phyloP scores from a whole-genome alignment of 164 flowering plant species.

The Akebia trifoliata region DNA sequence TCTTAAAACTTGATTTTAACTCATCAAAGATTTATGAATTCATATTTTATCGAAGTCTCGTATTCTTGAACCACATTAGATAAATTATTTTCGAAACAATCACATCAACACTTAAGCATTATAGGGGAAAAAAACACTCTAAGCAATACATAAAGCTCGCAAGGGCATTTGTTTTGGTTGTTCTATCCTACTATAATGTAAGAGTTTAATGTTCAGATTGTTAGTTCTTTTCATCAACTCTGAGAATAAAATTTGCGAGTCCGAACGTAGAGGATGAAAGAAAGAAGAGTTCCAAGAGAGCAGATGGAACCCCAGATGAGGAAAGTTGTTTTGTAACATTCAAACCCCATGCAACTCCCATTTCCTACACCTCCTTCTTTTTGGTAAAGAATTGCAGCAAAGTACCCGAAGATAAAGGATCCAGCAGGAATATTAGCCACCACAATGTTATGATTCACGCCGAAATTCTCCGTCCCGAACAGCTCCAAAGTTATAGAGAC shows the following conservation, averaged over 20 bases:
- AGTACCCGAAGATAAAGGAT: conserved; percentile 62
- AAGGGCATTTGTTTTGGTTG: too few species aligned
- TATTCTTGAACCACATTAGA: too few species aligned
- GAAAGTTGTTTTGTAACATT: conserved; percentile 60
- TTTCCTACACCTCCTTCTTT: conserved; percentile 21
- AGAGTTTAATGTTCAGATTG: too few species aligned
- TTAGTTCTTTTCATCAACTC: too few species aligned
- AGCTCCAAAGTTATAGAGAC: conserved; percentile 70
- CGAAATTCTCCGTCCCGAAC: conserved; percentile 68
- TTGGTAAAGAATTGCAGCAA: conserved; percentile 59
- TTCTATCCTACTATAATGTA: too few species aligned
- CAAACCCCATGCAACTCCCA: conserved; percentile 63
- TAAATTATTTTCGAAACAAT: too few species aligned
- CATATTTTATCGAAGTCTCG: too few species aligned
- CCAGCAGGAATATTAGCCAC: conserved; percentile 83
- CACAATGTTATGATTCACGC: conserved; percentile 76
- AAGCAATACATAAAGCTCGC: too few species aligned
- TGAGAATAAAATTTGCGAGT: conserved; percentile 40
- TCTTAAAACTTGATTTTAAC: too few species aligned
- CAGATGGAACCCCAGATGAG: conserved; percentile 66
- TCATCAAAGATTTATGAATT: too few species aligned
- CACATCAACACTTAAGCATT: too few species aligned
- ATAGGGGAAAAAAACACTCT: too few species aligned
- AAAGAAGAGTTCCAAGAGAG: conserved; percentile 48
- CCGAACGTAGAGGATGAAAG: conserved; percentile 42